Evolutionary conservation across 176 grass and related monocot species (phyloP).

Genomic region (Typha latifolia): DNA sequence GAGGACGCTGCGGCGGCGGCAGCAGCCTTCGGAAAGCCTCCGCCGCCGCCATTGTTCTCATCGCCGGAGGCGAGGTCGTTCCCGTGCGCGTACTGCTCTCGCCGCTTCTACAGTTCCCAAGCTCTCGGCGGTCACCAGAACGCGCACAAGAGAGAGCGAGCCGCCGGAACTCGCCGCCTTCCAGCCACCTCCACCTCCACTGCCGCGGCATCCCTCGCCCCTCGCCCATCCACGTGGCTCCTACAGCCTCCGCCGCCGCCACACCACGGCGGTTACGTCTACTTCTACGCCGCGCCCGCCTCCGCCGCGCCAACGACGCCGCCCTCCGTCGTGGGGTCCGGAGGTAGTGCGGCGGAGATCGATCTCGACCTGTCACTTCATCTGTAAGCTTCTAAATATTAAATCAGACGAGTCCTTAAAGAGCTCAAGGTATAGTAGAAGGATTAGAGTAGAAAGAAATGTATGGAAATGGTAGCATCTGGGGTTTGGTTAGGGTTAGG

Average conservation of each 20-base stretch:
- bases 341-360: background rate
- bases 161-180: constrained; percentile 8
- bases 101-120: constrained; percentile 35
- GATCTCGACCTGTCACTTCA: constrained; percentile 1
- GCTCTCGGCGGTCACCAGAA: constrained; percentile 49
- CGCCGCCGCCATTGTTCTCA: background rate
- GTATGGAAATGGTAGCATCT: background rate
- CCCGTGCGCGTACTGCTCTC: constrained; percentile 29
- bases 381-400: background rate
- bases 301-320: background rate
- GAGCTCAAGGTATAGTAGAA: background rate
- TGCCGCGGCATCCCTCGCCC: background rate
- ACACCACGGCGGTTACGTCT: background rate
- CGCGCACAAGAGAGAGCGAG: constrained; percentile 38
- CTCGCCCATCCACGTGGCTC: background rate
- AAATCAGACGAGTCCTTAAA: too few species aligned
- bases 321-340: background rate
- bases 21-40: background rate
- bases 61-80: constrained; percentile 18
- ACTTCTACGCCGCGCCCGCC: background rate
- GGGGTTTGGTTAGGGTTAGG: background rate
- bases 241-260: background rate
- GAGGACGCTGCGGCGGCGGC: background rate
- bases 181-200: background rate
- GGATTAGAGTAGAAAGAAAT: background rate